Evolutionary conservation across 495 filamentous ascomycete species (phyloP), one percentile per base, ranked within the genome.

Genomic region (Astrothelium macrocarpum): DNA sequence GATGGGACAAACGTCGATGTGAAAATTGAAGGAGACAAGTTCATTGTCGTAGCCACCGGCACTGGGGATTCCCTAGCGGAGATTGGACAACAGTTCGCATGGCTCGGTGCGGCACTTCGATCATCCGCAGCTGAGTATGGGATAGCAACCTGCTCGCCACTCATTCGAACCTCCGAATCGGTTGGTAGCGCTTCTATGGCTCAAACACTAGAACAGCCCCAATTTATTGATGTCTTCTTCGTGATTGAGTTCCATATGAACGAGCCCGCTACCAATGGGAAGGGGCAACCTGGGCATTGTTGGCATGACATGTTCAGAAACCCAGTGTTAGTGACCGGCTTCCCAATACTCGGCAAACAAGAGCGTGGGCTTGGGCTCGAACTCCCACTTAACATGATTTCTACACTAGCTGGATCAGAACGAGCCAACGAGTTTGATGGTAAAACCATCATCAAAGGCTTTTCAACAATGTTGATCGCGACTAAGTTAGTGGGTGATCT

Each of bases 281-380:
- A 26, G 26, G 28, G 28, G 12, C 5, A 46, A 36, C 42, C 68
- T 56, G 76, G 76, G 0, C 61, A 73, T 28, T 78, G 76, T 64
- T 78, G 76, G 75, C 71, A 73, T 20, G 42, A 61, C 4, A 46
- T 78, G 29, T 74, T 77, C 63, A 25, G 63, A 32, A 74, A 72
- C 34, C 75, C 74, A 53, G 67, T 77, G 0, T 53, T 77, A 20
- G 75, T 75, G 0, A 63, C 59, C 34, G 75, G 75, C 2, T 78
- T 67, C 61, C 76, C 75, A 1, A 74, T 75, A 12, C 60, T 28
- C 12, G 23, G 53, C 16, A 65, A 68, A 43, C 25, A 20, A 12
- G 49, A 68, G 2, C 1, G 18, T 9, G 39, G 58, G 26, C 28
- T 46, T 16, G 73, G 74, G 0, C 56, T 76, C 5, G 74, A 76